Base-by-base conservation (phyloP, 2,329 filamentous ascomycete species). In the Dactylellina sp. region DNA sequence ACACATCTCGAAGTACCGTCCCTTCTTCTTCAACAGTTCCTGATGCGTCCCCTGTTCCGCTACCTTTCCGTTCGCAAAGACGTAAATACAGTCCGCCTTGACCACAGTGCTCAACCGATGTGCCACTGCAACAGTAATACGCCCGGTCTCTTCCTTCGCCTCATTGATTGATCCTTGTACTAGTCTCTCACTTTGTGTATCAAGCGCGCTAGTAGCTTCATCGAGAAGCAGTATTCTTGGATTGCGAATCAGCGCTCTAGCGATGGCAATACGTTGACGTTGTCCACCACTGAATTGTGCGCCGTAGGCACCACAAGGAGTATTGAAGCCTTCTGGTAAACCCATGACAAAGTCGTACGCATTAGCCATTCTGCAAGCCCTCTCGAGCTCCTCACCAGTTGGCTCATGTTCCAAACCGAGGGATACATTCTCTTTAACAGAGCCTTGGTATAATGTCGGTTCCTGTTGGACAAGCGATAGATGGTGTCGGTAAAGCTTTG, bases 311-410 rank as follows among this genome's bases (percentile, higher is more conserved):
- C 90, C 90, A 28, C 91, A 84, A 60, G 86, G 82, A 0, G 90
- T 92, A 75, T 87, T 83, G 80, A 91, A 91, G 0, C 89, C 89
- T 7, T 88, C 85, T 0, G 89, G 88, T 0, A 92, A 83, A 2
- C 86, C 88, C 28, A 84, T 81, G 77, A 92, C 87, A 79, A 92
- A 92, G 42, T 91, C 89, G 79, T 90, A 86, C 63, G 91, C 88
- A 22, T 88, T 89, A 2, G 89, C 89, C 76, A 87, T 85, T 68
- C 84, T 84, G 76, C 86, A 88, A 18, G 82, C 85, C 56, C 83
- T 81, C 78, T 86, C 82, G 9, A 89, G 80, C 56, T 83, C 80
- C 61, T 84, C 85, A 1, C 87, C 85, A 5, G 81, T 80, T 0
- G 83, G 82, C 0, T 89, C 81, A 0, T 85, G 82, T 7, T 80